Evolutionary conservation across 495 filamentous ascomycete species (phyloP).

Genomic region (Margaritispora aquatica): DNA sequence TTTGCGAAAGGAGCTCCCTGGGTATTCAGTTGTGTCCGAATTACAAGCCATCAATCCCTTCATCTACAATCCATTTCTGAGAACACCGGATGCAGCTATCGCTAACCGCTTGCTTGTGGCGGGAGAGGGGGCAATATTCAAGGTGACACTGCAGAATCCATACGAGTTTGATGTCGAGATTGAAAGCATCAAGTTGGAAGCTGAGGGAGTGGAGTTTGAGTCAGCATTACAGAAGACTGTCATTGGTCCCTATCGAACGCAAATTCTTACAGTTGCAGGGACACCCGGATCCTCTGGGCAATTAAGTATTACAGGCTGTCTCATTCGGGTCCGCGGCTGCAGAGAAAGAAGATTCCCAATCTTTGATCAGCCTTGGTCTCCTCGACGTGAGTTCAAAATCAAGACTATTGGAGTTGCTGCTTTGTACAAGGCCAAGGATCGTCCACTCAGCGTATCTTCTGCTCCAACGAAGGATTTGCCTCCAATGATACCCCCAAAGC

Average conservation of each 20-base stretch:
- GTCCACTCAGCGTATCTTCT: slow-evolving; percentile 46
- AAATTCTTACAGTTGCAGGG: slow-evolving; percentile 66
- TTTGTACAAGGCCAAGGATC: slow-evolving; percentile 37
- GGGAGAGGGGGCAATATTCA: slow-evolving; percentile 68
- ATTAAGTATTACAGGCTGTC: slow-evolving; percentile 70
- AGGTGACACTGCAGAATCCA: slow-evolving; percentile 82
- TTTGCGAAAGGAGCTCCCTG: slow-evolving; percentile 62
- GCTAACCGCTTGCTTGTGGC: slow-evolving; percentile 64
- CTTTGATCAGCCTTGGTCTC: slow-evolving; percentile 68
- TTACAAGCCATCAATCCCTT: slow-evolving; percentile 66
- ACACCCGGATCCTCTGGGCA: slow-evolving; percentile 59
- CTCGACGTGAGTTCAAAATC: slow-evolving; percentile 62
- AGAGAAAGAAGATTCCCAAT: slow-evolving; percentile 77
- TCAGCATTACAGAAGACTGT: slow-evolving; percentile 56
- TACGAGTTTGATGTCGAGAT: slow-evolving; percentile 90
- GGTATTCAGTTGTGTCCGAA: slow-evolving; percentile 43
- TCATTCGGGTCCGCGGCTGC: slow-evolving; percentile 74
- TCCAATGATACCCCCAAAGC: slow-evolving; percentile 26
- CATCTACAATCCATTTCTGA: slow-evolving; percentile 85
- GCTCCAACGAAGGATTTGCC: slow-evolving; percentile 11
- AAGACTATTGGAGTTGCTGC: slow-evolving; percentile 65
- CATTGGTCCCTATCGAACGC: slow-evolving; percentile 73
- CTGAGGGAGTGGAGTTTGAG: slow-evolving; percentile 64
- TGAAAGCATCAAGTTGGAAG: slow-evolving; percentile 70
- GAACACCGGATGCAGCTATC: slow-evolving; percentile 50